Conservation (phyloP, 2,329 filamentous ascomycete species). For the Salinomyces thailandicus region DNA sequence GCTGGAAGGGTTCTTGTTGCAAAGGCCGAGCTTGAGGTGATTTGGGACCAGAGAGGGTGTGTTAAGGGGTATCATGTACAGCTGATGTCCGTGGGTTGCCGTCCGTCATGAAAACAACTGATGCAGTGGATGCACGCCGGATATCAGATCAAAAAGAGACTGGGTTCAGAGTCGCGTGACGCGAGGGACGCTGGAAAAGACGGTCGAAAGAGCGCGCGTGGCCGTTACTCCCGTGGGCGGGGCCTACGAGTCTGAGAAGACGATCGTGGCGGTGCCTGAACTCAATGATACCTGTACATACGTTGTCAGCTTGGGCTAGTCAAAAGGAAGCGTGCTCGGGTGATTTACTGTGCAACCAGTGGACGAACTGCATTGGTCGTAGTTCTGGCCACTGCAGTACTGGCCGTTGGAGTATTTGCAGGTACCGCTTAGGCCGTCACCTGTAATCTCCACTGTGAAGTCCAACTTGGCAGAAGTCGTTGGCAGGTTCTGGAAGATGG, state of each 20-base stretch:
- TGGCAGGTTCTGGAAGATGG: slow-evolving; percentile 73
- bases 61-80: no score
- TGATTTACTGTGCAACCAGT: slow-evolving; percentile 75
- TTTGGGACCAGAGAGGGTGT: no score
- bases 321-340: background rate
- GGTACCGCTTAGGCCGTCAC: slow-evolving; percentile 47
- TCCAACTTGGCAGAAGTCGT: slow-evolving; percentile 60
- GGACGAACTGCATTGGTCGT: slow-evolving; percentile 36
- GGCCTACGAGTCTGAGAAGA: slow-evolving; percentile 28
- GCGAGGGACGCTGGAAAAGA: no score
- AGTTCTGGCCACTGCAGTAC: slow-evolving; percentile 45
- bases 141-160: no score
- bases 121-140: no score
- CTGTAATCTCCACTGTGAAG: slow-evolving; percentile 68
- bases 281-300: slow-evolving; percentile 36
- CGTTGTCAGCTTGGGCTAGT: background rate
- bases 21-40: no score
- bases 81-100: no score
- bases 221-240: no score
- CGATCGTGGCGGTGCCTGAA: slow-evolving; percentile 41
- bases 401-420: slow-evolving; percentile 58
- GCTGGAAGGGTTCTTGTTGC: no score
- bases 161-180: no score
- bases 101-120: no score
- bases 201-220: no score